These are phyloP conservation scores for Bromus sterilis DNA, from an alignment of 176 grass and related monocot species.

Conservation along the genomic window DNA sequence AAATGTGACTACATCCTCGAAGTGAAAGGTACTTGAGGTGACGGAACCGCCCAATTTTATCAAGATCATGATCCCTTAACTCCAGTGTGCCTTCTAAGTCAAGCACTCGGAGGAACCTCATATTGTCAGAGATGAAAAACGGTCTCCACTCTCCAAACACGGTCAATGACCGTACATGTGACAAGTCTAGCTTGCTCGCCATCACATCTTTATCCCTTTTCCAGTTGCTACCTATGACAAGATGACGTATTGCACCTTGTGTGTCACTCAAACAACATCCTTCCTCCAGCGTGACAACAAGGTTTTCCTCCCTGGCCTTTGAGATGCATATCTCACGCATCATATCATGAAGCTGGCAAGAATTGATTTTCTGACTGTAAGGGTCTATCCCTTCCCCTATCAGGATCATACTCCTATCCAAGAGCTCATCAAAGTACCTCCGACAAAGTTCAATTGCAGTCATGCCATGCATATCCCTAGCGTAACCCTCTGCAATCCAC, in stretches of 20 bases:
- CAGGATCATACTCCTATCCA: no score
- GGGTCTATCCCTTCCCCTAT: no score
- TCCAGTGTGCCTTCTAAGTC: background rate
- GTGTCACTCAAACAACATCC: background rate
- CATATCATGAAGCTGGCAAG: no score
- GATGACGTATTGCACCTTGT: background rate
- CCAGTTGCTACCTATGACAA: background rate
- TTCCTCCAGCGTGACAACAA: background rate
- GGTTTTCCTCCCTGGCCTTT: background rate
- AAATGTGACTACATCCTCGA: accelerated
- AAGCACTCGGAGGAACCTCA: slow-evolving; percentile 24
- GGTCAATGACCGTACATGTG: background rate
- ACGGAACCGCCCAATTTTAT: background rate
- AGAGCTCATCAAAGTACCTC: no score
- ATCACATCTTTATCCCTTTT: background rate
- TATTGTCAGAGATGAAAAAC: background rate
- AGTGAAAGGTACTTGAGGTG: slow-evolving; percentile 12
- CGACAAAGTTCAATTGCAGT: no score
- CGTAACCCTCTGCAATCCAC: slow-evolving; percentile 34
- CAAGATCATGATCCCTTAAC: background rate
- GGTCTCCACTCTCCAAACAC: background rate
- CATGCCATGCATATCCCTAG: no score
- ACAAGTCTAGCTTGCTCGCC: background rate
- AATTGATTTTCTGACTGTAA: no score
- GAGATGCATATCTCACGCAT: background rate